phyloP scores from a whole-genome alignment of 441 rosid genomes.

The Brassica balearica region DNA sequence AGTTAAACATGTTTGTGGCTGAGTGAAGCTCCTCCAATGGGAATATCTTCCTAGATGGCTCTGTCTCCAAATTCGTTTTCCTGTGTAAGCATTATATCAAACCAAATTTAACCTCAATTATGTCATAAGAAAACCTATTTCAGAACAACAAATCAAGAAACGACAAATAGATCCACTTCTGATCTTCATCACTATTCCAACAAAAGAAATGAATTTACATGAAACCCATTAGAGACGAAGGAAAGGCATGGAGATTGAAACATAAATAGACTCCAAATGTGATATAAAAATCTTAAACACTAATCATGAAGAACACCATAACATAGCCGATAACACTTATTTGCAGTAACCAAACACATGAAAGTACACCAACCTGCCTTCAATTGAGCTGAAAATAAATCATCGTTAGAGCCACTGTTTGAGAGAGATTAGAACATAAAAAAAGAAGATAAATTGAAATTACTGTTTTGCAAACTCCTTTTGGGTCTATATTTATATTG shows the following conservation, averaged over 20 bases:
- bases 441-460: background rate
- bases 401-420: background rate
- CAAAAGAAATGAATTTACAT: constrained; percentile 1
- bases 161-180: background rate
- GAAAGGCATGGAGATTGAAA: background rate
- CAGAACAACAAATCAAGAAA: background rate
- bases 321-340: constrained; percentile 10
- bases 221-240: background rate
- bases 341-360: background rate
- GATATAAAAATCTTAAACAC: constrained; percentile 11
- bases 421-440: background rate
- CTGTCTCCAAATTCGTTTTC: constrained; percentile 62
- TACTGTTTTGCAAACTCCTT: background rate
- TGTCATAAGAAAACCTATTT: background rate
- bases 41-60: constrained; percentile 76
- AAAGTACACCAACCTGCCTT: no score
- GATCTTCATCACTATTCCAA: background rate
- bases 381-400: no score
- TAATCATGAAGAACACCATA: constrained; percentile 9
- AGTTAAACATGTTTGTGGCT: constrained; percentile 90
- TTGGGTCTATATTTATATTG: background rate
- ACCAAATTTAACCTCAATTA: constrained; percentile 21
- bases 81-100: constrained; percentile 44
- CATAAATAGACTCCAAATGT: constrained; percentile 14
- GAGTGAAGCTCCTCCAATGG: constrained; percentile 85